A percentile compares a stretch with the other conserved stretches of the same genome.
phyloP scores from a whole-genome alignment of 2,329 filamentous ascomycete genomes.

The Fusarium marasasianum region DNA sequence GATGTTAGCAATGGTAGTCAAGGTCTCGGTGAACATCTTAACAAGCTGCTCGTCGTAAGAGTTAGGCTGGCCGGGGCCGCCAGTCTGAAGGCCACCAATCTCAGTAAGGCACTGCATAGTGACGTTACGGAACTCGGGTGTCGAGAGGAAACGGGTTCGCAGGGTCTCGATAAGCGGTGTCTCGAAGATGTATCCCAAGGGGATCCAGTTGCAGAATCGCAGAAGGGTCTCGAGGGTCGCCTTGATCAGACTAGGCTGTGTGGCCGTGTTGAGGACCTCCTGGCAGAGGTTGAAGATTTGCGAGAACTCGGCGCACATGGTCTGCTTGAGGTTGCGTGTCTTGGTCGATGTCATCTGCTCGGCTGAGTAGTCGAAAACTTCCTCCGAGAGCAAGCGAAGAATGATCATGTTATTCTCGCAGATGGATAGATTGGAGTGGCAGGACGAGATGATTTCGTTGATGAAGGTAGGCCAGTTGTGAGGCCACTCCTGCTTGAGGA shows the following conservation, averaged over 20 bases:
- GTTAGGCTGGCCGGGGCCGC: slow-evolving; percentile 69
- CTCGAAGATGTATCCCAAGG: slow-evolving; percentile 98
- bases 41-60: slow-evolving; percentile 95
- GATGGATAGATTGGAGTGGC: slow-evolving; percentile 93
- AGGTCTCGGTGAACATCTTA: slow-evolving; percentile 97
- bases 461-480: slow-evolving; percentile 99
- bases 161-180: slow-evolving; percentile 95
- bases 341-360: slow-evolving; percentile 99
- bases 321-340: slow-evolving; percentile 95
- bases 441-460: slow-evolving; percentile 98
- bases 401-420: slow-evolving; percentile 99
- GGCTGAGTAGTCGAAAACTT: slow-evolving; percentile 98
- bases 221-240: slow-evolving; percentile 96
- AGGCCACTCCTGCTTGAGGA: slow-evolving; percentile 99
- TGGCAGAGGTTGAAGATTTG: slow-evolving; percentile 98
- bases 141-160: slow-evolving; percentile 89
- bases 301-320: slow-evolving; percentile 98
- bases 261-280: slow-evolving; percentile 90
- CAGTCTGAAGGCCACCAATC: slow-evolving; percentile 92
- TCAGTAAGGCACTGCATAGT: slow-evolving; percentile 97
- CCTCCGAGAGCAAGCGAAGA: slow-evolving; percentile 91
- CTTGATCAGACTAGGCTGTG: slow-evolving; percentile 88
- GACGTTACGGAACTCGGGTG: slow-evolving; percentile 95
- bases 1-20: slow-evolving; percentile 91
- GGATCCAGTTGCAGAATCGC: slow-evolving; percentile 99